These are phyloP conservation scores for Exophiala xenobiotica DNA, from an alignment of 2,329 filamentous ascomycete species.

Conservation along the genomic window DNA sequence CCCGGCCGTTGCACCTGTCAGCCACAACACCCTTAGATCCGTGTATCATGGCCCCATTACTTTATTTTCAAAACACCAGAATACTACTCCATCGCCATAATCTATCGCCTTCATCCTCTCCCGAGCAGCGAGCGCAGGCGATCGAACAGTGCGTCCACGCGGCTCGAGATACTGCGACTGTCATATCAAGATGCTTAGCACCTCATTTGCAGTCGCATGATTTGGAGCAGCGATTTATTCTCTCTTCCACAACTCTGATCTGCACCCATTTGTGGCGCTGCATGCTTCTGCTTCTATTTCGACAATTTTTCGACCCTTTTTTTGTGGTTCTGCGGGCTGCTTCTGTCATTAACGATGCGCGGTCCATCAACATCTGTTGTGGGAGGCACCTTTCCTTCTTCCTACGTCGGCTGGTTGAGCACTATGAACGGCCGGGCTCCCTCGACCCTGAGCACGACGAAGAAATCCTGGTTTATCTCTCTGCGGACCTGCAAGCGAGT, in stretches of 20 bases:
- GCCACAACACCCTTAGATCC: conserved; percentile 69
- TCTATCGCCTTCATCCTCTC: conserved; percentile 68
- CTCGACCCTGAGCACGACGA: conserved; percentile 66
- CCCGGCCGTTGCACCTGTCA: conserved; percentile 67
- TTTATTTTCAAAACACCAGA: conserved; percentile 78
- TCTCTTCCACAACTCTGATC: conserved; percentile 71
- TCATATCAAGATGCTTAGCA: conserved; percentile 67
- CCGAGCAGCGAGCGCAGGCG: conserved; percentile 66
- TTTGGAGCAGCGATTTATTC: conserved; percentile 54
- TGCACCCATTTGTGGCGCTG: conserved; percentile 87
- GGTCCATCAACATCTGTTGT: conserved; percentile 73
- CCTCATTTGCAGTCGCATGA: conserved; percentile 34
- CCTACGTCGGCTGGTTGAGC: conserved; percentile 63
- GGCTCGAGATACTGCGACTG: conserved; percentile 73
- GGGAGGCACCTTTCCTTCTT: conserved; percentile 84
- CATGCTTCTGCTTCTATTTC: conserved; percentile 73
- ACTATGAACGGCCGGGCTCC: conserved; percentile 46
- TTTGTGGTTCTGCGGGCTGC: conserved; percentile 70
- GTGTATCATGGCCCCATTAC: conserved; percentile 69
- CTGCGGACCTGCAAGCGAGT: conserved; percentile 81
- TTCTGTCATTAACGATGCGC: conserved; percentile 66
- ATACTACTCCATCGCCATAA: conserved; percentile 87
- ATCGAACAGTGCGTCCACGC: conserved; percentile 74
- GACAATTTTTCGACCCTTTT: conserved; percentile 70
- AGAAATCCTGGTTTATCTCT: conserved; percentile 82